Base-by-base conservation (phyloP, 2,329 filamentous ascomycete species). In the Arthrobotrys pseudoclavata region DNA sequence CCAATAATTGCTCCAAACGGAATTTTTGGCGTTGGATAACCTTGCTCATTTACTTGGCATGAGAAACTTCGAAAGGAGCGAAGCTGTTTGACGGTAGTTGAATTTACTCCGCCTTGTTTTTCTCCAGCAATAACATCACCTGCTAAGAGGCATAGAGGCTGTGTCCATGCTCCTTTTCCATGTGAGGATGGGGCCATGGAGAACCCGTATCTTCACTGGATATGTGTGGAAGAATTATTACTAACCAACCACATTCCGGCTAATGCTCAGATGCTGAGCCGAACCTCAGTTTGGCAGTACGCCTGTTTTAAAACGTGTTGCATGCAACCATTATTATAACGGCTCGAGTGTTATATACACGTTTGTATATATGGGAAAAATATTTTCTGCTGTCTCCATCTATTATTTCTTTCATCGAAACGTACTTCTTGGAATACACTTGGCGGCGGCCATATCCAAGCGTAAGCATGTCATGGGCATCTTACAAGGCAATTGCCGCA, bases 21-120 rank as follows among this genome's bases (percentile, higher is more conserved):
- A 57, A 37, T 1, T 5, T 12, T 37, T 57, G 18, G 18, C 13
- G 29, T 37, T 57, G 4, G 52, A 22, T 3, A 37, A 7, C 6
- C 22, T 57, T 40, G 29, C 52, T 57, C 40, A 20, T 57, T 57
- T 12, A n/a, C 29, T 37, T 57, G 29, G 52, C 52, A 20, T n/a
- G 15, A 37, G 29, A 20, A n/a, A 13, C n/a, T 57, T 34, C 5
- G 29, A 22, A 12, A 13, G 12, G n/a, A 31, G 50, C 50, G 50
- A 53, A 53, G 24, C 2, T 53, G 24, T 53, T 53, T 22, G 18
- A 31, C 24, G 50, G 50, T 34, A 31, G 50, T 31, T 31, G n/a
- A 20, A 40, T n/a, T 37, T 37, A 29, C 52, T 37, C 52, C n/a
- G 31, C 52, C 52, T 13, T 37, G 26, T 1, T 6, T 20, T 13